These are phyloP conservation scores for Diophrys appendiculata DNA, from an alignment of 73 alveolate species.

Conservation along the genomic window DNA sequence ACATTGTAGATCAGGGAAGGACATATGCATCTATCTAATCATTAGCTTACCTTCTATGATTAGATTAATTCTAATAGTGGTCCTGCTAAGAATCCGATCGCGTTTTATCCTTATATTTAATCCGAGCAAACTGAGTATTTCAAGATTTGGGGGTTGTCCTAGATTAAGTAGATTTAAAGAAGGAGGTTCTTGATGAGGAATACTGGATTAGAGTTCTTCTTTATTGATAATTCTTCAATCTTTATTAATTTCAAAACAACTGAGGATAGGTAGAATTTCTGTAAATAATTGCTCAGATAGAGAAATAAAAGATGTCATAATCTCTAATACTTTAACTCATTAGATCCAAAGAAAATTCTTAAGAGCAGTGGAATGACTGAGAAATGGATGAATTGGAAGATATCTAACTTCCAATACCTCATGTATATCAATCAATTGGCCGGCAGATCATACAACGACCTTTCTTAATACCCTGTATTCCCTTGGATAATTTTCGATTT, in stretches of 20 bases:
- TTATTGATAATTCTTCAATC: constrained; percentile 20
- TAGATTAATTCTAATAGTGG: too few species aligned
- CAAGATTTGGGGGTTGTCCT: too few species aligned
- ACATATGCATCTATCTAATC: too few species aligned
- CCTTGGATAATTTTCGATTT: constrained; percentile 14
- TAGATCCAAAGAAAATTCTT: constrained; percentile 48
- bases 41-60: too few species aligned
- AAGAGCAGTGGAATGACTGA: constrained; percentile 75
- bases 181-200: constrained; percentile 48
- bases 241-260: constrained; percentile 31
- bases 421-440: constrained; percentile 83
- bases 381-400: constrained; percentile 85
- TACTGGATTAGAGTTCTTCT: constrained; percentile 46
- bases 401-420: constrained; percentile 87
- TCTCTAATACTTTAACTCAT: constrained; percentile 28
- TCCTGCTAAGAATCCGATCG: too few species aligned
- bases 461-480: constrained; percentile 23
- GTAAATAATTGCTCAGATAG: constrained; percentile 26
- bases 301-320: constrained; percentile 37
- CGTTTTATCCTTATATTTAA: too few species aligned
- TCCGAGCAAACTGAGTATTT: too few species aligned
- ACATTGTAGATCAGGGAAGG: too few species aligned
- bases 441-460: constrained; percentile 83
- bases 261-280: constrained; percentile 53
- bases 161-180: constrained; percentile 11